Evolutionary conservation across 345 rosid genomes (phyloP), one percentile per base, ranked within the genome.

Genomic region (Psidium friedrichsthalianum): DNA sequence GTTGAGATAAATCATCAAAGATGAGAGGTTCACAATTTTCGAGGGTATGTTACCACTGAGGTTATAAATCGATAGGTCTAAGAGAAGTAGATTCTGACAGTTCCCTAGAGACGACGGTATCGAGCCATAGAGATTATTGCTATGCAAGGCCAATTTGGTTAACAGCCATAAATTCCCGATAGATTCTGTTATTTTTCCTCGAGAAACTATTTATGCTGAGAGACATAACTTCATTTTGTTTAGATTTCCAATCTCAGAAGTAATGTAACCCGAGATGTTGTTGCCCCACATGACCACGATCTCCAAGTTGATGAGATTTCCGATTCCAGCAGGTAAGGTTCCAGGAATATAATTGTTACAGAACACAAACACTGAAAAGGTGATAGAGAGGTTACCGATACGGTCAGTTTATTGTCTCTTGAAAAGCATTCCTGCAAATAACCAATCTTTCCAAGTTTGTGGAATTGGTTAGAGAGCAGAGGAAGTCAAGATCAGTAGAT

Each of bases 371-470:
- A 0, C 0, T 0, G 16, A 58, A 58, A 58, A 32, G 32, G 69
- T n/a, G 8, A 1, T 58, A 1, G 69, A 58, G 69, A 58, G 69
- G 69, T 58, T 58, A n/a, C 18, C 13, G 1, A 58, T n/a, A 58
- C 69, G n/a, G 18, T 58, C 4, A 0, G 32, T 32, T 32, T 1
- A 58, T 1, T n/a, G 29, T 16, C 5, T 32, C 69, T 58, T 1
- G 1, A n/a, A 58, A n/a, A n/a, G 36, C 16, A 58, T 58, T 58
- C 1, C 0, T 0, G 3, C 0, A 0, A 5, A 58, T n/a, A 5
- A 0, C 1, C 8, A n/a, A 11, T 11, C 1, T 0, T 2, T n/a
- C 0, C 3, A 58, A 58, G 13, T 58, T 12, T 58, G 69, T 42
- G 44, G 44, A 42, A 42, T 42, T 6, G 44, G 44, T 42, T 42